Evolutionary conservation across 1,139 yeast species (phyloP).

Genomic region (Taiozyma onychis): DNA sequence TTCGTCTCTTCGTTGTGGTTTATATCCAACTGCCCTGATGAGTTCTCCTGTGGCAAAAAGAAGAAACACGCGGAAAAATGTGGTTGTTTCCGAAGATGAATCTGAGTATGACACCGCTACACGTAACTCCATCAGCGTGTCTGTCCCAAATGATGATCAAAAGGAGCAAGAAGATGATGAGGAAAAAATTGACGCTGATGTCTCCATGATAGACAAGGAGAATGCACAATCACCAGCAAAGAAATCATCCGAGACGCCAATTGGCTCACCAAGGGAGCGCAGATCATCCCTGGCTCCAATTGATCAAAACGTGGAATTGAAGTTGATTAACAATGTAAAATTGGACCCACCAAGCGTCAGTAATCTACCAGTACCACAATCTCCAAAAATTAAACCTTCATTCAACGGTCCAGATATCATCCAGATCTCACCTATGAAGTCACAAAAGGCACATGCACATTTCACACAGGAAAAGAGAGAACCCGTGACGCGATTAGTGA

Average conservation of each 20-base stretch:
- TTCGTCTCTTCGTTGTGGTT: no score
- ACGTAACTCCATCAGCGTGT: neutral
- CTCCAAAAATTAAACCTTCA: slow-evolving; percentile 32
- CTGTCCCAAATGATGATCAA: neutral
- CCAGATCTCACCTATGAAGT: slow-evolving; percentile 34
- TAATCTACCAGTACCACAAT: slow-evolving; percentile 24
- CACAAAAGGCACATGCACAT: slow-evolving; percentile 24
- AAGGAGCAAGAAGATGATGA: neutral
- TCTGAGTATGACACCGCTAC: slow-evolving; percentile 4
- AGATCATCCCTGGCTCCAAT: slow-evolving; percentile 18
- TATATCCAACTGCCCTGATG: slow-evolving; percentile 6
- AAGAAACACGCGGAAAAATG: slow-evolving; percentile 9
- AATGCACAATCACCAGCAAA: slow-evolving; percentile 14
- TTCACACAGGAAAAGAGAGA: slow-evolving; percentile 26
- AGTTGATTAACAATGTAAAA: slow-evolving; percentile 7
- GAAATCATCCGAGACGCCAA: neutral
- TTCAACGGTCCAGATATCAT: slow-evolving; percentile 32
- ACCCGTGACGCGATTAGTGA: slow-evolving; percentile 58
- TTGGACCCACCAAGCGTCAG: slow-evolving; percentile 15
- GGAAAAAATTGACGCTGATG: slow-evolving; percentile 11
- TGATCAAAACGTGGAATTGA: slow-evolving; percentile 14
- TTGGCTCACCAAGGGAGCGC: slow-evolving; percentile 10
- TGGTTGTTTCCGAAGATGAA: slow-evolving; percentile 14
- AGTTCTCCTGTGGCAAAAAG: slow-evolving; percentile 24
- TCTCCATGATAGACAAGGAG: slow-evolving; percentile 14